Evolutionary conservation across 768 basidiomycete species (phyloP).

Genomic region (Guyanaporus albipodus): DNA sequence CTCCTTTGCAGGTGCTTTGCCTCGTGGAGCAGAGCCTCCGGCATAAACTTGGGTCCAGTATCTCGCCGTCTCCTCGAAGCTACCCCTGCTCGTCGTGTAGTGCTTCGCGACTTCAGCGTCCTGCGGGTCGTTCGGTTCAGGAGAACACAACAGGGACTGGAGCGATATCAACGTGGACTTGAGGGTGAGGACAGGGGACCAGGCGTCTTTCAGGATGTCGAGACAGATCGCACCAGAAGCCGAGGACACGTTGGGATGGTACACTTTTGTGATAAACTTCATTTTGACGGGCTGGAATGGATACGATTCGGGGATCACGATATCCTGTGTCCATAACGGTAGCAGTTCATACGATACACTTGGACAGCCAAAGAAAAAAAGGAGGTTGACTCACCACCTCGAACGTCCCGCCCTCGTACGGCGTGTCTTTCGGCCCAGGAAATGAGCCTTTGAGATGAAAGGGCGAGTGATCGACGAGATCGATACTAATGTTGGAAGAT

Average conservation of each 20-base stretch:
- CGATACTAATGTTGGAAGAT: conserved; percentile 80
- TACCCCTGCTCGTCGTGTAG: conserved; percentile 80
- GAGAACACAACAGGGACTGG: conserved; percentile 88
- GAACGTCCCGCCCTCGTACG: conserved; percentile 88
- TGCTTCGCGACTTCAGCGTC: conserved; percentile 98
- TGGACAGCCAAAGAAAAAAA: conserved; percentile 1
- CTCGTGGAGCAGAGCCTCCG: conserved; percentile 55
- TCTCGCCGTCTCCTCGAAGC: conserved; percentile 88
- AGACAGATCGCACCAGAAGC: conserved; percentile 94
- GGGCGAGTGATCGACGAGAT: conserved; percentile 83
- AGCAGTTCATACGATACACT: conserved; percentile 1
- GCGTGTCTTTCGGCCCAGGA: conserved; percentile 87
- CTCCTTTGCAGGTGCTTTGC: conserved; percentile 30
- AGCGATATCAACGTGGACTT: conserved; percentile 95
- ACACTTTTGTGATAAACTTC: conserved; percentile 97
- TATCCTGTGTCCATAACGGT: conserved; percentile 54
- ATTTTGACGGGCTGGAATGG: conserved; percentile 96
- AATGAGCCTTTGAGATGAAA: conserved; percentile 92
- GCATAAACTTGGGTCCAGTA: conserved; percentile 96
- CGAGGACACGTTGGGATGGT: conserved; percentile 94
- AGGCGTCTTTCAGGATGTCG: conserved; percentile 83
- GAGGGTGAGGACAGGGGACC: conserved; percentile 92
- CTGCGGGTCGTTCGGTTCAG: conserved; percentile 95
- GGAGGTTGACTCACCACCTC: conserved; percentile 66
- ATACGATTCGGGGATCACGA: conserved; percentile 87